Evolutionary conservation across 2,329 filamentous ascomycete species (phyloP), one percentile per base, ranked within the genome.

Genomic region (Aureobasidium sp.): DNA sequence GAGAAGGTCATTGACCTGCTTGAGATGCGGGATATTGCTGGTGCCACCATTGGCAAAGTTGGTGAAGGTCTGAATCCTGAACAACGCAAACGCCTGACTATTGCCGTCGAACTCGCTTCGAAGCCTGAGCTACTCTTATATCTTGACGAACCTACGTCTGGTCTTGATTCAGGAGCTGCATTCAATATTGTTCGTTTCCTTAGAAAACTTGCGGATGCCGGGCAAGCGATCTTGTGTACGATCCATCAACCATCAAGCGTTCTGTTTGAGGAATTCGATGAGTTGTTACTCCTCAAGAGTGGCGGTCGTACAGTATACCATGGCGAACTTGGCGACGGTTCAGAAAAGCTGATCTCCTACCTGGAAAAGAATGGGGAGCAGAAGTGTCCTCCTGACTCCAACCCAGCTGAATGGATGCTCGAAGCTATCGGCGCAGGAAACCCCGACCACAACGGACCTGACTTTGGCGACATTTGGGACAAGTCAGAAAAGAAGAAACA

Each of bases 391-490:
- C 70, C 77, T 3, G 73, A 79, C 63, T 80, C 79, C 13, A 84
- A 84, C 66, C 76, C 80, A 5, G 82, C 83, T 0, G 88, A 94
- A 76, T 94, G 88, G 75, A 93, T 94, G 89, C 84, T 95, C 9
- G 90, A 94, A 70, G 89, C 88, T 6, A 87, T 93, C 42, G 89
- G 90, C 59, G 89, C 89, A 29, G 89, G 89, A 11, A 87, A 86
- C 11, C 83, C 88, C 21, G 86, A 88, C 4, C 83, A 92, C 49
- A 89, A 89, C 32, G 81, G 86, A 71, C 82, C 82, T 49, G 89
- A 94, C 74, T 94, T 90, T 90, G 86, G 83, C 11, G 88, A 92
- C 65, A 83, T 92, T 63, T 95, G 90, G 90, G 79, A 77, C 2
- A 85, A 88, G 21, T 90, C 86, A 27, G 81, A 86, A 2, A 89